Conservation (phyloP, 2,329 filamentous ascomycete genomes). For the Ophiocordyceps sinensis region DNA sequence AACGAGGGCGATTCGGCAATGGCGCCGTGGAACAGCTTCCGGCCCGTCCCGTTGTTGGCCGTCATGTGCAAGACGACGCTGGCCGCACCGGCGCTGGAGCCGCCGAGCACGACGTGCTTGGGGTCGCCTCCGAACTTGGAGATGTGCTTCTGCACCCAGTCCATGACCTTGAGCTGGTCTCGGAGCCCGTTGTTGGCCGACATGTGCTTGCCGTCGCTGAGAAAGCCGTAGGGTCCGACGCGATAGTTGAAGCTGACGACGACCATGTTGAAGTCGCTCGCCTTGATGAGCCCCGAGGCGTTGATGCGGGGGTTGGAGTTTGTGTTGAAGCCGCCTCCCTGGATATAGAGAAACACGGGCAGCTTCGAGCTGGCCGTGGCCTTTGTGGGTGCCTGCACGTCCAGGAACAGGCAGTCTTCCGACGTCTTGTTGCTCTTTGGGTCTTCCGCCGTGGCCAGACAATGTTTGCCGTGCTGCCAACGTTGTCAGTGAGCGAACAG, state of each 20-base stretch:
- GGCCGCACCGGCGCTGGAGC: conserved; percentile 52
- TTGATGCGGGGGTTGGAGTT: conserved; percentile 38
- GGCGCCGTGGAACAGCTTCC: conserved; percentile 34
- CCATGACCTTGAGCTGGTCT: conserved; percentile 53
- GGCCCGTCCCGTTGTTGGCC: conserved; percentile 33
- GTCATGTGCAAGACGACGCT: conserved; percentile 51
- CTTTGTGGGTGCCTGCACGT: conserved; percentile 44
- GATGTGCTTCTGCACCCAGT: conserved; percentile 58
- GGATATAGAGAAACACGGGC: conserved; percentile 47
- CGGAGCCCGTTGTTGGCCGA: conserved; percentile 54
- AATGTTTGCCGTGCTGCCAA: conserved; percentile 4
- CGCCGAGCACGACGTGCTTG: conserved; percentile 51
- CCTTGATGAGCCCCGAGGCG: conserved; percentile 41
- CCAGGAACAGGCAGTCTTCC: conserved; percentile 58
- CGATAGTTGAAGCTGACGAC: conserved; percentile 66
- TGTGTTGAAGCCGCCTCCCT: conserved; percentile 46
- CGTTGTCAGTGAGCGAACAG: neutral
- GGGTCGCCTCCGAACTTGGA: conserved; percentile 54
- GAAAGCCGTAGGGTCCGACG: conserved; percentile 59
- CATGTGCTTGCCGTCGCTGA: conserved; percentile 41
- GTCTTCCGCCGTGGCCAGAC: conserved; percentile 15
- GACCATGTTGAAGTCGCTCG: conserved; percentile 45
- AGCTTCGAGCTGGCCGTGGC: conserved; percentile 34
- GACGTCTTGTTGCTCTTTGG: conserved; percentile 16
- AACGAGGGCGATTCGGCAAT: conserved; percentile 38